Evolutionary conservation across 768 basidiomycete species (phyloP).

Genomic region (Panaeolus cyanescens): DNA sequence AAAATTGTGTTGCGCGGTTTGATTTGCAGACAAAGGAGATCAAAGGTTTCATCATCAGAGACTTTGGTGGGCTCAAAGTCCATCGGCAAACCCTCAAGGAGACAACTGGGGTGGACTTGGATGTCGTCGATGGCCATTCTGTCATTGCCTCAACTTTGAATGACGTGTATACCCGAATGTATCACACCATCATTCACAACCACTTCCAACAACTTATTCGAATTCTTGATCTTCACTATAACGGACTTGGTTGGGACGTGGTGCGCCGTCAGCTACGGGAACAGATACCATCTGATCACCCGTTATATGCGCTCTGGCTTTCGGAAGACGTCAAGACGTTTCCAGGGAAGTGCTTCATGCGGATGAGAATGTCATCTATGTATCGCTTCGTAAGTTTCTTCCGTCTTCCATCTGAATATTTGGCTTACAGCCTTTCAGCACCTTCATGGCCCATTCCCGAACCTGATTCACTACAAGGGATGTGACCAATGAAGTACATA

Average conservation of each 20-base stretch:
- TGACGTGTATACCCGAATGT: constrained; percentile 58
- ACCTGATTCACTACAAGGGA: constrained; percentile 53
- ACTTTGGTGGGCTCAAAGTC: constrained; percentile 58
- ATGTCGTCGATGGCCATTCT: constrained; percentile 48
- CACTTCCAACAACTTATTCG: constrained; percentile 62
- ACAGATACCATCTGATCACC: constrained; percentile 47
- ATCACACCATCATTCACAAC: constrained; percentile 60
- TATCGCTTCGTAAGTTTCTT: constrained; percentile 50
- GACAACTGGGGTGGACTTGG: constrained; percentile 51
- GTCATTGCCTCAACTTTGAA: constrained; percentile 52
- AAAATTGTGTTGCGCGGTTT: constrained; percentile 60
- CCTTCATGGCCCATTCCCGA: constrained; percentile 55
- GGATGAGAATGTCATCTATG: constrained; percentile 59
- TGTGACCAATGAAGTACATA: constrained; percentile 16
- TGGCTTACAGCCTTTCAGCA: constrained; percentile 38
- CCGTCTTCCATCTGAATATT: too few relatives aligned
- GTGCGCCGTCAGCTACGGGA: constrained; percentile 46
- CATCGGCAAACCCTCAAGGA: constrained; percentile 50
- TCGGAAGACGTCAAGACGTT: constrained; percentile 47
- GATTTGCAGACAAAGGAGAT: constrained; percentile 48
- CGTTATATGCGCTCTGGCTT: constrained; percentile 52
- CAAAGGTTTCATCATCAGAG: constrained; percentile 57
- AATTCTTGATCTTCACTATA: constrained; percentile 57
- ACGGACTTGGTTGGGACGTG: constrained; percentile 53
- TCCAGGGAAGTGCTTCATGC: constrained; percentile 57